Percentiles rank a stretch among this genome's conserved stretches.
These are phyloP conservation scores for Lagenaria siceraria DNA, from an alignment of 306 rosid species.

Conservation along the genomic window DNA sequence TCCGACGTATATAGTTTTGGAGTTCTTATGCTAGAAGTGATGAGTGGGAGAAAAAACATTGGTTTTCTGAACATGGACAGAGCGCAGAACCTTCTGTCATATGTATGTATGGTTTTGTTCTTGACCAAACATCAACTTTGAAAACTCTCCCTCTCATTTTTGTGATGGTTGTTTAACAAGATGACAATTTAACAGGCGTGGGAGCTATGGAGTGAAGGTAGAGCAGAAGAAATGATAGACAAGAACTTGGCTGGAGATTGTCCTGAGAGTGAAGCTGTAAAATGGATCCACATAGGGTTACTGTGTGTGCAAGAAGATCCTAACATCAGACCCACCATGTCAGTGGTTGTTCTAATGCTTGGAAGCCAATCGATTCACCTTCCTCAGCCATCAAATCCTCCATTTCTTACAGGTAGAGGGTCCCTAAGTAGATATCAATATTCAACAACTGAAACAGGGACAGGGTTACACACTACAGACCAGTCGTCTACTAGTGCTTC, in stretches of 20 bases:
- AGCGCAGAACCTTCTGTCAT: neutral
- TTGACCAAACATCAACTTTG: neutral
- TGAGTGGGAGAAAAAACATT: neutral
- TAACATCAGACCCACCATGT: slow-evolving; percentile 22
- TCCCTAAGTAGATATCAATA: neutral
- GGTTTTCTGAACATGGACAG: slow-evolving; percentile 5
- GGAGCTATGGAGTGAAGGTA: slow-evolving; percentile 23
- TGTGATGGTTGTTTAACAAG: neutral
- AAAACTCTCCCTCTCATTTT: neutral
- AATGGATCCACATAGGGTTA: slow-evolving; percentile 24
- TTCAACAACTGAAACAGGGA: neutral
- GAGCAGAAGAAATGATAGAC: slow-evolving; percentile 9
- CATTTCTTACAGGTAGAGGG: slow-evolving; percentile 1
- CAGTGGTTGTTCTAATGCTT: slow-evolving; percentile 19
- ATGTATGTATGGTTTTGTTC: neutral
- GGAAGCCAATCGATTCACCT: neutral
- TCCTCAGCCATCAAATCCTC: slow-evolving; percentile 4
- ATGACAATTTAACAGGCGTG: slow-evolving; percentile 13
- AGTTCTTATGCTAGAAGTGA: slow-evolving; percentile 2
- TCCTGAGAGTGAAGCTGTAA: slow-evolving; percentile 14
- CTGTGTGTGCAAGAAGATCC: slow-evolving; percentile 25
- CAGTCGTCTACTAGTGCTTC: neutral
- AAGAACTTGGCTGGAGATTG: slow-evolving; percentile 5
- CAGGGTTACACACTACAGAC: neutral
- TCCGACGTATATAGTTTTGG: slow-evolving; percentile 2